Evolutionary conservation across 129 eudicot genomes (phyloP).

Genomic region (Chrysanthemum lavandulifolium): DNA sequence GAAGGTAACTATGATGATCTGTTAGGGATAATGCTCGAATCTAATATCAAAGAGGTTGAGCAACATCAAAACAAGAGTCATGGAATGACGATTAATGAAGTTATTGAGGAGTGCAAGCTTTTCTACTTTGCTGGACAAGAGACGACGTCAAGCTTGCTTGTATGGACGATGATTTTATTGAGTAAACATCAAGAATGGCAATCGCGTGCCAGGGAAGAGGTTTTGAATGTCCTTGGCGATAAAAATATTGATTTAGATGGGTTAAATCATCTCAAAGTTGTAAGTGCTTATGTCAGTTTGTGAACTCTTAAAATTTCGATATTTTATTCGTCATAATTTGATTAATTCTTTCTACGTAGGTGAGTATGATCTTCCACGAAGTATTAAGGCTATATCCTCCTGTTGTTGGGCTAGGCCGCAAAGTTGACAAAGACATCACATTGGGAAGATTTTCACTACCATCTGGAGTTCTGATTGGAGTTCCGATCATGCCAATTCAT

Average conservation of each 20-base stretch:
- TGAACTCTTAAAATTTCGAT: not conserved
- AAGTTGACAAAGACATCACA: conserved; percentile 24
- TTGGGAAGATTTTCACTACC: conserved; percentile 30
- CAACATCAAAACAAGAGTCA: conserved; percentile 26
- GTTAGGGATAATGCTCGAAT: conserved; percentile 34
- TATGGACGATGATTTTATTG: conserved; percentile 40
- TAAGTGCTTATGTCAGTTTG: conserved; percentile 16
- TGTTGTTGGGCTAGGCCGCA: conserved; percentile 8
- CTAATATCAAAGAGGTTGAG: conserved; percentile 28
- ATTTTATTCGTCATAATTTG: not conserved
- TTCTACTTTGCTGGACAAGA: conserved; percentile 50
- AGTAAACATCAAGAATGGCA: conserved; percentile 40
- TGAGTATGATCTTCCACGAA: conserved; percentile 43
- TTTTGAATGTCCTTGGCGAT: conserved; percentile 24
- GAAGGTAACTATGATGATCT: conserved; percentile 30
- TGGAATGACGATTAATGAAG: conserved; percentile 32
- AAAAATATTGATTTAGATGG: conserved; percentile 19
- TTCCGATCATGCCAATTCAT: conserved; percentile 33
- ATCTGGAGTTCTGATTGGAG: conserved; percentile 15
- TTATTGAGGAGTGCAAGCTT: conserved; percentile 40
- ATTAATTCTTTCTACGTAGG: conserved; percentile 17
- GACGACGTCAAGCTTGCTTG: conserved; percentile 37
- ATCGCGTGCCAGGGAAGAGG: conserved; percentile 42
- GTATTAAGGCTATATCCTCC: conserved; percentile 46
- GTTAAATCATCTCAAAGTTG: conserved; percentile 30